Evolutionary conservation across 2,329 filamentous ascomycete genomes (phyloP), one percentile per base, ranked within the genome.

Genomic region (Fusarium haematococcum): DNA sequence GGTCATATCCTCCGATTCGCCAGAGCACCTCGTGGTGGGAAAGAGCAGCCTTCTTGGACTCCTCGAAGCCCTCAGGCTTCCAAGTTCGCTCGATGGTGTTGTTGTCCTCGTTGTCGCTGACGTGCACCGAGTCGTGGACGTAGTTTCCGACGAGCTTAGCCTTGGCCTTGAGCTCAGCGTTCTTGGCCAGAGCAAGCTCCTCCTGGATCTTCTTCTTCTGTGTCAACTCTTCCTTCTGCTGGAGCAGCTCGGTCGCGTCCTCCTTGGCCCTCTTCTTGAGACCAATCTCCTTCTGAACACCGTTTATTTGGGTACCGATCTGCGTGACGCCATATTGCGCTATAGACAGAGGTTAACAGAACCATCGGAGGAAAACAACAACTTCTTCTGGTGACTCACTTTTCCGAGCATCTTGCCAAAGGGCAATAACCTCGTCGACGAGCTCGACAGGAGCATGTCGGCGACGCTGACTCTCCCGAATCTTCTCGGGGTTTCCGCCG

Each of bases 1-100:
- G 93, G 81, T 98, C 97, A 81, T 97, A 98, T 63, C 96, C 95
- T 78, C 97, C 95, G 73, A 98, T 86, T 77, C 95, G 90, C 68
- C 92, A 91, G 69, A 98, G 90, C 64, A 99, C 95, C 82, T 98
- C 96, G 84, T 99, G 97, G 83, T 99, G 97, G 61, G 95, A 98
- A 71, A 98, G 92, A 72, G 90, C 87, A 67, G 93, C 88, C 78
- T 91, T 90, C 88, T 95, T 95, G 84, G 95, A 91, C 58, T 94
- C 90, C 25, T 86, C 88, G 68, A 92, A 88, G 63, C 92, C 92
- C 76, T 95, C 91, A 1, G 96, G 96, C 6, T 91, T 90, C 95
- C 95, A 99, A 33, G 89, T 93, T 79, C 91, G 90, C 77, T 94
- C 87, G 35, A 95, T 84, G 48, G 86, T 87, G 83, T 99, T 98